Base-by-base conservation (phyloP, 345 rosid genomes). In the Jatropha curcas region DNA sequence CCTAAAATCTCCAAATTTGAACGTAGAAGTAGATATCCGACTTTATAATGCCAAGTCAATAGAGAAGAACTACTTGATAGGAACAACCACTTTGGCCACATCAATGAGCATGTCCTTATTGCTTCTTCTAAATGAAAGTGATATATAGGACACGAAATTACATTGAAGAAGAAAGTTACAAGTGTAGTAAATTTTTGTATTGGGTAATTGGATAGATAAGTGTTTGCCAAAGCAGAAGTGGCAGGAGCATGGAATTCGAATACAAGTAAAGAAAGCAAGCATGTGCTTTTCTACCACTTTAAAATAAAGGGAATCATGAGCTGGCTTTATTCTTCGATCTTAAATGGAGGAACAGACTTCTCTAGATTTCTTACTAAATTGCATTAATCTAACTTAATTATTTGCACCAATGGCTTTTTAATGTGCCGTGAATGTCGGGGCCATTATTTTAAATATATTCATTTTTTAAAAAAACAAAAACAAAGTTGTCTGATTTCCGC, bases 281-380 rank as follows among this genome's bases (percentile, higher is more conserved):
- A 79, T 79, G 78, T 81, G 89, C 81, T 75, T n/a, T 68, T 77
- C 78, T 58, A 64, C 65, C 43, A 17, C 84, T 81, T 79, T 71
- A 82, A 75, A 73, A 55, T 51, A 75, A 75, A 79, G 73, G 78
- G 74, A 71, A 83, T 86, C 80, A 76, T 80, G 75, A 72, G 76
- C 76, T 74, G 79, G 82, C 81, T 82, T 76, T 81, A 77, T 75
- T 68, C 67, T 57, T 59, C 74, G 50, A 17, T 55, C 52, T 55
- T 37, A 63, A 46, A 50, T 57, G 4, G 59, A 74, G 67, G 76
- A 72, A 2, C 72, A n/a, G n/a, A n/a, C 62, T 12, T 2, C 51
- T 56, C 63, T 51, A 72, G 60, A 63, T 75, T 83, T 75, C 58
- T 71, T 69, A 53, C 60, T 74, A 59, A 56, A 77, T 74, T 68